A percentile compares a stretch with the other conserved stretches of the same genome.
These are phyloP conservation scores for Mucor circinelloides DNA, from an alignment of 371 early-diverging fungal species.

Conservation along the genomic window DNA sequence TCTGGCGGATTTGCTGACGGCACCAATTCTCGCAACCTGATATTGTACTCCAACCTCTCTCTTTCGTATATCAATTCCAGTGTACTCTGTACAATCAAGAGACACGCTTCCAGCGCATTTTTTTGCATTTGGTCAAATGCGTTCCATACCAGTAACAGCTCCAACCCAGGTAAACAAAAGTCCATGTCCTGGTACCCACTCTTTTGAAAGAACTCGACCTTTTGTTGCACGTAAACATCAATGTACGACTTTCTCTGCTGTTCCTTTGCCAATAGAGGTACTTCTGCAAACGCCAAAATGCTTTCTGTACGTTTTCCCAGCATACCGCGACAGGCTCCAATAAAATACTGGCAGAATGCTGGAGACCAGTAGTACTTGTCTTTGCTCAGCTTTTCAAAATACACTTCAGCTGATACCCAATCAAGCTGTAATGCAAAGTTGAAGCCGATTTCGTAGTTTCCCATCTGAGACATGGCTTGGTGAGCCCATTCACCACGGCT, in stretches of 20 bases:
- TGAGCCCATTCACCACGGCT: constrained; percentile 32
- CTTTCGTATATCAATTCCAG: constrained; percentile 32
- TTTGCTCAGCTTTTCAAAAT: constrained; percentile 42
- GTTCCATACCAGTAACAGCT: constrained; percentile 55
- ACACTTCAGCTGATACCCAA: constrained; percentile 41
- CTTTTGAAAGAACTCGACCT: constrained; percentile 44
- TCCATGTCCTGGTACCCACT: constrained; percentile 50
- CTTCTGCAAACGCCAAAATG: constrained; percentile 36
- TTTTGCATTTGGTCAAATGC: constrained; percentile 48
- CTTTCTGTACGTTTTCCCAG: constrained; percentile 39
- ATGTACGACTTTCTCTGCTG: constrained; percentile 40
- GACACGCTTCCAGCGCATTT: constrained; percentile 26
- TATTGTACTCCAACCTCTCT: constrained; percentile 27
- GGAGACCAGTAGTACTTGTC: constrained; percentile 48
- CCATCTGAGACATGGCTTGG: constrained; percentile 24
- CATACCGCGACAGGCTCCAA: constrained; percentile 43
- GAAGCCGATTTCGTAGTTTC: constrained; percentile 48
- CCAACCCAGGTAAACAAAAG: constrained; percentile 44
- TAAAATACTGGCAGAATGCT: constrained; percentile 51
- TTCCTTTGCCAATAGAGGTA: constrained; percentile 39
- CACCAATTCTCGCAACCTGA: constrained; percentile 23
- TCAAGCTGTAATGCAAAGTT: constrained; percentile 48
- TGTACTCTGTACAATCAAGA: constrained; percentile 31
- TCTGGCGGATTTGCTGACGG: constrained; percentile 23
- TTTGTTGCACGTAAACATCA: constrained; percentile 48